Conservation (phyloP, 2,329 filamentous ascomycete genomes). For the Sphaerulina populicola region DNA sequence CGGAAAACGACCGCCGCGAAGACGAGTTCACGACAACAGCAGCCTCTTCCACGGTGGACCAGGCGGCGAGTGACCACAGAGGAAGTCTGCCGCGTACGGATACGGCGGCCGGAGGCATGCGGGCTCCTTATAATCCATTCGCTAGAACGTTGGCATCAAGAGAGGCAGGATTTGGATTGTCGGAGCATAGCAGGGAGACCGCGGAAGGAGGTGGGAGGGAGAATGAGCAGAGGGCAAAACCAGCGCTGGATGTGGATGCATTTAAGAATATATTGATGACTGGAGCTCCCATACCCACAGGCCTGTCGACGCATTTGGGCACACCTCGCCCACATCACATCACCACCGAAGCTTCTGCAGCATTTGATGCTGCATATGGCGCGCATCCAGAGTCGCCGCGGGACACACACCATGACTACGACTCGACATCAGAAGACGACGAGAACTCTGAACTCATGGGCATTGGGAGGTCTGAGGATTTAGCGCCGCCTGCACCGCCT, state of each 20-base stretch:
- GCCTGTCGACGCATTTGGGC: conserved; percentile 9
- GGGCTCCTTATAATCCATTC: conserved; percentile 32
- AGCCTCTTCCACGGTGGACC: conserved; percentile 20
- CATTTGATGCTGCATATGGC: conserved; percentile 44
- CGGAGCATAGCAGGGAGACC: conserved; percentile 4
- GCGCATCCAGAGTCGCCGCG: conserved; percentile 44
- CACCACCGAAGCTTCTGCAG: conserved; percentile 47
- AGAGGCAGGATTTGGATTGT: conserved; percentile 20
- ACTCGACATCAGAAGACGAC: conserved; percentile 32
- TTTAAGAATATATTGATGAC: conserved; percentile 69
- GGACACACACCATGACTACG: conserved; percentile 45
- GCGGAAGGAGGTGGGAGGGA: conserved; percentile 9
- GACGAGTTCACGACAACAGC: conserved; percentile 18
- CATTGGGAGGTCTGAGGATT: conserved; percentile 37
- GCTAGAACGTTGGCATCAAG: conserved; percentile 28
- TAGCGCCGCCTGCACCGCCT: conserved; percentile 59
- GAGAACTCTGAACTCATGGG: conserved; percentile 33
- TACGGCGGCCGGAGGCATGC: conserved; percentile 7
- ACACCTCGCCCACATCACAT: conserved; percentile 26
- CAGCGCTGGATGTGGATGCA: conserved; percentile 61
- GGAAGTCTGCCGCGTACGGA: conserved; percentile 14
- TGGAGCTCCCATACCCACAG: conserved; percentile 44
- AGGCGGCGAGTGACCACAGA: conserved; percentile 19
- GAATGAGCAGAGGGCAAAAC: conserved; percentile 19
- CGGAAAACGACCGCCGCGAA: conserved; percentile 18